A percentile compares a stretch with the other conserved stretches of the same genome.
Conservation (phyloP, 73 alveolate species). For the Uronychia setigera region DNA sequence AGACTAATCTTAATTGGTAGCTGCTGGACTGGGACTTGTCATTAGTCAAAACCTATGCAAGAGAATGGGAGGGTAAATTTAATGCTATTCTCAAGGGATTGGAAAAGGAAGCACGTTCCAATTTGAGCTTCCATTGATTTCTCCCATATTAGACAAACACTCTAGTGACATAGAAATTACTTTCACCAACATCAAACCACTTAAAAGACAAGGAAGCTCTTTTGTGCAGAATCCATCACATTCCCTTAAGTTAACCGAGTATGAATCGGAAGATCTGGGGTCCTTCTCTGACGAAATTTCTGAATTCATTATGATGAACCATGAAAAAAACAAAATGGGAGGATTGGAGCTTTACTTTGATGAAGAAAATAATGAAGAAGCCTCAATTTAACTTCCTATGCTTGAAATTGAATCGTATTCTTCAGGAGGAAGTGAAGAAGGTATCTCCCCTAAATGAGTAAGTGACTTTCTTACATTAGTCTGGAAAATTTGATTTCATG, state of each 20-base stretch:
- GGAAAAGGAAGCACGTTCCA: not conserved
- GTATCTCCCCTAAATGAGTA: not conserved
- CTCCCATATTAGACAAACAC: not conserved
- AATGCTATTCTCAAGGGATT: not conserved
- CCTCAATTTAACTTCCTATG: not conserved
- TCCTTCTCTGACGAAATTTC: not conserved
- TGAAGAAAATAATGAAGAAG: not conserved
- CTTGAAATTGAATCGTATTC: too few relatives aligned
- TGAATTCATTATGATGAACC: not conserved
- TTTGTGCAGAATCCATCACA: not conserved
- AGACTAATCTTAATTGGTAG: not conserved
- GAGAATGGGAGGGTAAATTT: slow-evolving; percentile 22
- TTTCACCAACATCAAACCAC: not conserved
- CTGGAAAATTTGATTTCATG: not conserved
- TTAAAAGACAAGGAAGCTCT: not conserved
- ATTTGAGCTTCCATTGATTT: not conserved
- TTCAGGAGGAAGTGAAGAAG: not conserved
- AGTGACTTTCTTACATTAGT: not conserved
- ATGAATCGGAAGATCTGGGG: not conserved
- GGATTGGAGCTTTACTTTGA: not conserved
- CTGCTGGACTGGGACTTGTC: slow-evolving; percentile 31
- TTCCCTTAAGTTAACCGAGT: not conserved
- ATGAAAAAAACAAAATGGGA: not conserved
- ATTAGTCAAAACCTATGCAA: slow-evolving; percentile 28
- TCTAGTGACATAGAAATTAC: not conserved